phyloP scores from a whole-genome alignment of 176 grass and related monocot species.

The Cenchrus purpureus region DNA sequence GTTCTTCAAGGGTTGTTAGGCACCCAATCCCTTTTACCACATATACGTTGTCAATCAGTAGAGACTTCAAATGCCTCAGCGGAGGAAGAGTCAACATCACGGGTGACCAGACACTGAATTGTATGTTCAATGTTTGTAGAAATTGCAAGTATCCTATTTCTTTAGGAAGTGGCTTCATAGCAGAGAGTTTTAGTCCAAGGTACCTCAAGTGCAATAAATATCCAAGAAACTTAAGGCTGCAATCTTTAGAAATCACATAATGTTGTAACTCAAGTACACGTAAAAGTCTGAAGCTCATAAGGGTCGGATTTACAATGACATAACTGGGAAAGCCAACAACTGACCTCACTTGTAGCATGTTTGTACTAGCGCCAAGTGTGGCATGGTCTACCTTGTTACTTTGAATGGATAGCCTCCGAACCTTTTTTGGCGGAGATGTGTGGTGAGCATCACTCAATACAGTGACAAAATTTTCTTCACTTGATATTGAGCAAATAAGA shows the following conservation, averaged over 20 bases:
- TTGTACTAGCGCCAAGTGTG: background rate
- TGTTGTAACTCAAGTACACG: background rate
- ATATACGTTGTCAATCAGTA: background rate
- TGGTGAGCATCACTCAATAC: background rate
- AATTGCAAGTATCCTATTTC: background rate
- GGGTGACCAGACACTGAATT: too few relatives aligned
- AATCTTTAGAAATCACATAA: background rate
- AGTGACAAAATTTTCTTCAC: slow-evolving; percentile 7
- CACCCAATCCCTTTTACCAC: background rate
- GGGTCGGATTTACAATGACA: background rate
- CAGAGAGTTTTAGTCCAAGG: background rate
- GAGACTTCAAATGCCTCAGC: background rate
- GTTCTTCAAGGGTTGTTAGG: background rate
- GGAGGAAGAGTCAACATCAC: background rate
- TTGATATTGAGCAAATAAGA: background rate
- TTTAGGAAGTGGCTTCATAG: background rate
- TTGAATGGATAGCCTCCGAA: background rate
- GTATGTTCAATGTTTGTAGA: background rate
- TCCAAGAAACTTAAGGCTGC: background rate
- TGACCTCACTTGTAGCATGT: background rate
- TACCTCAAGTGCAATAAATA: slow-evolving; percentile 9
- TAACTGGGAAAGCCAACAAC: background rate
- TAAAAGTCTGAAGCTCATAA: background rate
- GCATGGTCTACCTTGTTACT: too few relatives aligned
- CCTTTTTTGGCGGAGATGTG: background rate